These are phyloP conservation scores for Symbiotaphrina buchneri DNA, from an alignment of 495 filamentous ascomycete genomes.

Conservation along the genomic window DNA sequence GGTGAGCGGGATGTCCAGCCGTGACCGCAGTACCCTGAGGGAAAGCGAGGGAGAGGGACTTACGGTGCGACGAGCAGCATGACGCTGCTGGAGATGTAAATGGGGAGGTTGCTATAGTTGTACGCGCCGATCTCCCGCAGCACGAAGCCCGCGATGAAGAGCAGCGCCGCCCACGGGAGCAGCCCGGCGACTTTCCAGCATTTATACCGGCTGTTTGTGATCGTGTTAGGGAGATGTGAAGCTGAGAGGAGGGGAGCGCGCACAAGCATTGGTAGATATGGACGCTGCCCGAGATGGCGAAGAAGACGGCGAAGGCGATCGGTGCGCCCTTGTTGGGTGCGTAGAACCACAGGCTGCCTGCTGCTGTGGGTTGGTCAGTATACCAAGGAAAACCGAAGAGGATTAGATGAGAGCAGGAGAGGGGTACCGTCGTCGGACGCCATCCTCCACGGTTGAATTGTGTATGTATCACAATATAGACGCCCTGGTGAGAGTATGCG, in stretches of 20 bases:
- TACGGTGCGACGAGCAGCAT: slow-evolving; percentile 44
- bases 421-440: too few relatives aligned
- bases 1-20: slow-evolving; percentile 1
- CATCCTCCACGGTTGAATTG: too few relatives aligned
- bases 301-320: slow-evolving; percentile 42
- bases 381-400: too few relatives aligned
- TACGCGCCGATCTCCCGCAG: slow-evolving; percentile 32
- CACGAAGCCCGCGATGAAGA: slow-evolving; percentile 34
- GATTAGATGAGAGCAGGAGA: too few relatives aligned
- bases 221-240: slow-evolving; percentile 2
- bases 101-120: slow-evolving; percentile 27
- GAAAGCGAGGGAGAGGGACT: slow-evolving; percentile 11
- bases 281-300: slow-evolving; percentile 27
- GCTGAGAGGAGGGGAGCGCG: slow-evolving; percentile 7
- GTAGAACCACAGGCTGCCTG: slow-evolving; percentile 39
- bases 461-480: too few relatives aligned
- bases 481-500: too few relatives aligned
- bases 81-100: slow-evolving; percentile 36
- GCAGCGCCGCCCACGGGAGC: slow-evolving; percentile 21
- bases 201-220: slow-evolving; percentile 16
- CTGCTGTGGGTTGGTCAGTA: too few relatives aligned
- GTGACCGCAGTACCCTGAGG: too few relatives aligned
- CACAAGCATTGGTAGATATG: slow-evolving; percentile 45
- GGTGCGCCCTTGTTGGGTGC: slow-evolving; percentile 53
- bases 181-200: slow-evolving; percentile 29